Percentiles rank a stretch among this genome's conserved stretches.
Evolutionary conservation across 345 rosid genomes (phyloP).

Genomic region (Luvunga scandens): DNA sequence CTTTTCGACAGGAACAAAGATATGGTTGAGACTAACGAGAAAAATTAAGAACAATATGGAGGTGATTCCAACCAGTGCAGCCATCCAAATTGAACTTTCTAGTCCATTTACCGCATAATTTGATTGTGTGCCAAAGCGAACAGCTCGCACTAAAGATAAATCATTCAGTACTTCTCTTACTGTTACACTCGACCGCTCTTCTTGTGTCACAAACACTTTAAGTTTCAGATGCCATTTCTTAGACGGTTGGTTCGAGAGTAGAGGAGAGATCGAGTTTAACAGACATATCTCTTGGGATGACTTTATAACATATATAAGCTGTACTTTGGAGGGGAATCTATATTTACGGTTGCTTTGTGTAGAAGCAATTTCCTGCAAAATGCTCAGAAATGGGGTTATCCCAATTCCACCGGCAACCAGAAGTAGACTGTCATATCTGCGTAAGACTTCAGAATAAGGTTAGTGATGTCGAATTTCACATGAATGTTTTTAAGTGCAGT

Average conservation of each 20-base stretch:
- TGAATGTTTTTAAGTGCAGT: not conserved
- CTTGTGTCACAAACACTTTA: slow-evolving; percentile 64
- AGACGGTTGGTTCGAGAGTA: slow-evolving; percentile 40
- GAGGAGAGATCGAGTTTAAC: slow-evolving; percentile 50
- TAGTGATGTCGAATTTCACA: not conserved
- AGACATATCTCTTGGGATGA: slow-evolving; percentile 54
- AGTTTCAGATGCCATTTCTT: slow-evolving; percentile 43
- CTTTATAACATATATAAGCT: slow-evolving; percentile 57
- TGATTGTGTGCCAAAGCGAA: slow-evolving; percentile 41
- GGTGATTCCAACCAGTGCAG: slow-evolving; percentile 44
- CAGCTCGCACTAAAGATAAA: slow-evolving; percentile 37
- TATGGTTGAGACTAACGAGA: slow-evolving; percentile 49
- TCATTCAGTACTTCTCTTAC: slow-evolving; percentile 43
- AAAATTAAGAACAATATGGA: slow-evolving; percentile 42
- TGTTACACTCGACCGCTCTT: slow-evolving; percentile 34
- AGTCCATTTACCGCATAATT: slow-evolving; percentile 47
- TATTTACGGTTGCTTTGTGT: slow-evolving; percentile 28
- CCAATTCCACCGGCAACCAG: slow-evolving; percentile 85
- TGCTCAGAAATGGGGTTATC: slow-evolving; percentile 78
- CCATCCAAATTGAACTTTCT: slow-evolving; percentile 39
- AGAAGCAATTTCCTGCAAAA: slow-evolving; percentile 58
- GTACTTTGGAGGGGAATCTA: slow-evolving; percentile 43
- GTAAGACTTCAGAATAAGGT: not conserved
- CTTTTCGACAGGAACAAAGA: slow-evolving; percentile 46
- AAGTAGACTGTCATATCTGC: slow-evolving; percentile 73